Conservation (phyloP, 768 basidiomycete species). For the Boletus reticulatus region DNA sequence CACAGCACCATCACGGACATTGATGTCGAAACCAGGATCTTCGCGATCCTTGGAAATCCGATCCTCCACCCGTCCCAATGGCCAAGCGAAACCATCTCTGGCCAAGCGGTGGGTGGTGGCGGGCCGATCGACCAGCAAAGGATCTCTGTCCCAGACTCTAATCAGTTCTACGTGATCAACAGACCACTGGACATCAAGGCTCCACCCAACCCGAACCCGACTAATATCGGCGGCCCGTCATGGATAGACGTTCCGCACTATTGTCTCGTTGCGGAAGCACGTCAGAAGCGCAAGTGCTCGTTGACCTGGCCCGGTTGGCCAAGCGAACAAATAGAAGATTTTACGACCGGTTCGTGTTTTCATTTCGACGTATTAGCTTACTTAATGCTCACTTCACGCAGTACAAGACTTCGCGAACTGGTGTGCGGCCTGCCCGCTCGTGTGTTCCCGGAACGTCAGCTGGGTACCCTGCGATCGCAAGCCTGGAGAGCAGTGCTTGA, state of each 20-base stretch:
- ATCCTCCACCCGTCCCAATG: not conserved
- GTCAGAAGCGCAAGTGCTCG: conserved; percentile 9
- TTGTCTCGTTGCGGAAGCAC: conserved; percentile 4
- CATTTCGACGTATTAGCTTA: no score
- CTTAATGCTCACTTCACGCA: not conserved
- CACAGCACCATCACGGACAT: conserved; percentile 8
- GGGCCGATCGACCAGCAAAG: not conserved
- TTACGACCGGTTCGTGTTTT: conserved; percentile 1
- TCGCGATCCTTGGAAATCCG: not conserved
- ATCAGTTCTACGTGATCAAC: conserved; percentile 7
- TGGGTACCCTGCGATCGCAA: not conserved
- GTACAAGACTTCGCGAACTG: not conserved
- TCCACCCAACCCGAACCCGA: not conserved
- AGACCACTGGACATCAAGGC: not conserved
- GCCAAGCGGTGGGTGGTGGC: not conserved
- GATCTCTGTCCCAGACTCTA: not conserved
- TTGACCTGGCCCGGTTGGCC: conserved; percentile 2
- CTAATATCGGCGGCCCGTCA: not conserved
- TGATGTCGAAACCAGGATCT: conserved; percentile 8
- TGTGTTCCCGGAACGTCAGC: conserved; percentile 1
- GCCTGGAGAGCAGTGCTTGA: not conserved
- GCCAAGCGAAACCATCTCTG: not conserved
- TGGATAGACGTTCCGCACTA: not conserved
- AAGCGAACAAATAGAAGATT: not conserved
- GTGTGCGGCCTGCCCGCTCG: not conserved